Percentiles rank a stretch among this genome's conserved stretches.
These are phyloP conservation scores for Fusarium verrucosum DNA, from an alignment of 2,329 filamentous ascomycete species.

Conservation along the genomic window DNA sequence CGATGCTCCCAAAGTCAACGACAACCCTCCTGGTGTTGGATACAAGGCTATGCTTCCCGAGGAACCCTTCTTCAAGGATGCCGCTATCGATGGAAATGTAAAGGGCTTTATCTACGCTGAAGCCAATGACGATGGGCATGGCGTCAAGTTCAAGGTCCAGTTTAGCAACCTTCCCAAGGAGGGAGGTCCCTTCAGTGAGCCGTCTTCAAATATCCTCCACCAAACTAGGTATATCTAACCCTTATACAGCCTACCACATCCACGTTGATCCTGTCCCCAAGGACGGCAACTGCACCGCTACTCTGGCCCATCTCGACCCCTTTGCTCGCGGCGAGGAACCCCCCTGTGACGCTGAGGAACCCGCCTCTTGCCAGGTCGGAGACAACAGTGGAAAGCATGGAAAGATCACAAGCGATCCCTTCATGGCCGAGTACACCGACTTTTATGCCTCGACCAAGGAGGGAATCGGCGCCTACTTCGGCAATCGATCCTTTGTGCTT, in stretches of 20 bases:
- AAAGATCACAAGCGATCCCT: constrained; percentile 62
- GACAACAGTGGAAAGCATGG: constrained; percentile 81
- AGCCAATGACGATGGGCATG: constrained; percentile 59
- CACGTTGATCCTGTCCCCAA: constrained; percentile 71
- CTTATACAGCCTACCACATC: constrained; percentile 72
- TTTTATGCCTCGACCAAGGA: constrained; percentile 64
- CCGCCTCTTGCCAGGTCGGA: constrained; percentile 77
- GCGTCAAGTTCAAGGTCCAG: constrained; percentile 63
- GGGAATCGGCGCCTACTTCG: constrained; percentile 66
- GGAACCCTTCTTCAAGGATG: constrained; percentile 59
- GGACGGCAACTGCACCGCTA: constrained; percentile 75
- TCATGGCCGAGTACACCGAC: constrained; percentile 63
- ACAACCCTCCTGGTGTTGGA: constrained; percentile 64
- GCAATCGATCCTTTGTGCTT: constrained; percentile 70
- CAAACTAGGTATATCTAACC: constrained; percentile 9
- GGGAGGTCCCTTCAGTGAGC: constrained; percentile 69
- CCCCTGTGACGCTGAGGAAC: constrained; percentile 65
- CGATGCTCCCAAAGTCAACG: constrained; percentile 59
- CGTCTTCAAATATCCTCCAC: background rate
- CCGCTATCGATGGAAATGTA: constrained; percentile 61
- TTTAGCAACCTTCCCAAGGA: constrained; percentile 67
- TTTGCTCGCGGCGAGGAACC: constrained; percentile 70
- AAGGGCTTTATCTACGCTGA: constrained; percentile 61
- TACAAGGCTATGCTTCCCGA: constrained; percentile 68
- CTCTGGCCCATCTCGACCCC: constrained; percentile 76